Base-by-base conservation (phyloP, 805 yeast species). In the Hemisphaericaspora nanyangensis region DNA sequence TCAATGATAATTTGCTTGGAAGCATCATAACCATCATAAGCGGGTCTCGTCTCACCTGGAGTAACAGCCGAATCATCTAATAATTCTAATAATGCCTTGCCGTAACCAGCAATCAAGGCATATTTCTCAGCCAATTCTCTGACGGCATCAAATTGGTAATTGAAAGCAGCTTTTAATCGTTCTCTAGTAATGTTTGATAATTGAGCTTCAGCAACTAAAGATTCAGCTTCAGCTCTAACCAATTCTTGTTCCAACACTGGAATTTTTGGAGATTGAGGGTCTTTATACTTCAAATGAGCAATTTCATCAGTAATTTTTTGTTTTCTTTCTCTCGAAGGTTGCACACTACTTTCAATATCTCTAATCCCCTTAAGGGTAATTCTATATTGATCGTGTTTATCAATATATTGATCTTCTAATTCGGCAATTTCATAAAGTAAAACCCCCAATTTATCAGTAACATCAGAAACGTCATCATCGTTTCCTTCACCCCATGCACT, bases 1-100 rank as follows among this genome's bases (percentile, higher is more conserved):
- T 85, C 95, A 52, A 85, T 80, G 55, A 85, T 84, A 63, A 85
- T 85, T 68, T 85, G 95, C 69, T 84, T 85, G 30, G 91, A 82
- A 34, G 91, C 89, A 63, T 85, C 93, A 62, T 84, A 85, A 51
- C 95, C 95, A 55, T 85, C 95, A 61, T 85, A 85, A 43, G 90
- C 84, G 29, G 90, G 84, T 79, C 93, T 82, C 35, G 91, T 84
- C 70, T 85, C 95, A 73, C 95, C 95, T 43, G 95, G 95, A 43
- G 91, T 84, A 37, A 85, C 91, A 46, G 93, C 85, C 46, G 87
- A 69, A 56, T 85, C 93, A 57, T 85, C 95, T 58, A 86, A 73
- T 58, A 86, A 74, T 68, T 85, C 91, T 58, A 86, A 72, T 43
- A 86, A 65, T 24, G 91, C 93, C 70, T 85, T 85, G 68, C 95